phyloP scores from a whole-genome alignment of 257 asterid species.

The Solanum chilense region DNA sequence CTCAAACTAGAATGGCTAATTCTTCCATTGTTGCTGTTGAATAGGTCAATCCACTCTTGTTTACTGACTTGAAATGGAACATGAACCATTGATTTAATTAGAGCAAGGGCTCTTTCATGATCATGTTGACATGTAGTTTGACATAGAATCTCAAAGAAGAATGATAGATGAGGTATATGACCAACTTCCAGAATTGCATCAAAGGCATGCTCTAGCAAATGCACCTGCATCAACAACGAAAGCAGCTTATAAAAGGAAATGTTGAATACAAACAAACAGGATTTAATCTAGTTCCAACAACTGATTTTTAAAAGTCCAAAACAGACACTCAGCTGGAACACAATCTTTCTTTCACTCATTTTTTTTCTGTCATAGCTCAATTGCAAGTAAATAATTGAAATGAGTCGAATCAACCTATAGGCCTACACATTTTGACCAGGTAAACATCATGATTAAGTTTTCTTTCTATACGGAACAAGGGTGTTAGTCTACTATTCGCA shows the following conservation, averaged over 20 bases:
- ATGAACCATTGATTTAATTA: conserved; percentile 47
- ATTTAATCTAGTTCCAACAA: background rate
- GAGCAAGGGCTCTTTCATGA: conserved; percentile 34
- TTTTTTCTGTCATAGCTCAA: background rate
- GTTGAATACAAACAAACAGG: background rate
- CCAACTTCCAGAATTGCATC: conserved; percentile 67
- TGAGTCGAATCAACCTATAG: background rate
- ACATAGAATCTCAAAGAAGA: conserved; percentile 61
- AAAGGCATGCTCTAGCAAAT: conserved; percentile 84
- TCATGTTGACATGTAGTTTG: conserved; percentile 38
- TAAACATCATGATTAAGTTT: background rate
- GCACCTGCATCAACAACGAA: conserved; percentile 38
- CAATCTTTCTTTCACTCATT: background rate
- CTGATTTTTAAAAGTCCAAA: background rate
- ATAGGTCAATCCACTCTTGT: conserved; percentile 51
- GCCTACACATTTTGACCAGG: background rate
- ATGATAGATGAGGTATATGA: conserved; percentile 52
- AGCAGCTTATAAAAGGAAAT: background rate
- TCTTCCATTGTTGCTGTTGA: conserved; percentile 39
- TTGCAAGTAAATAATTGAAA: background rate
- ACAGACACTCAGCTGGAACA: background rate
- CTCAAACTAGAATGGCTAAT: conserved; percentile 23
- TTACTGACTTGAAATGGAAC: conserved; percentile 62
- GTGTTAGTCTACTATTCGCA: background rate
- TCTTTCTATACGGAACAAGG: background rate